A percentile compares a stretch with the other conserved stretches of the same genome.
Evolutionary conservation across 345 rosid species (phyloP).

Genomic region (Anastatica hierochuntica): DNA sequence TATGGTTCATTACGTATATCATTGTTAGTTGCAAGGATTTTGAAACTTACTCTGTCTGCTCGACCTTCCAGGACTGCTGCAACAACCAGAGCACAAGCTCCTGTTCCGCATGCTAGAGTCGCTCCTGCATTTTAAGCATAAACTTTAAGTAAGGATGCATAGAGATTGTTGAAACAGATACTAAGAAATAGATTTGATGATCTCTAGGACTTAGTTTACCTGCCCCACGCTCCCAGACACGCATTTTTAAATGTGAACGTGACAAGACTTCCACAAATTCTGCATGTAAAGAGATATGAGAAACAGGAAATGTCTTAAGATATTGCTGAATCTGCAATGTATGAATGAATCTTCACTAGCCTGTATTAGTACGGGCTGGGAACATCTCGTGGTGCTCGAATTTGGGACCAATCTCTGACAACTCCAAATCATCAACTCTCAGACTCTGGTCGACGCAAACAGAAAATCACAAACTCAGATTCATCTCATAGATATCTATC

Average conservation of each 20-base stretch:
- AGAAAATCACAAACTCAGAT: background rate
- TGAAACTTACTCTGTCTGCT: constrained; percentile 62
- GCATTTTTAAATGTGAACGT: constrained; percentile 81
- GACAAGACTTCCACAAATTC: constrained; percentile 90
- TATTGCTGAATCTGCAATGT: background rate
- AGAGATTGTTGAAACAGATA: background rate
- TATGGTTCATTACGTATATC: background rate
- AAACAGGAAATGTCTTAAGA: background rate
- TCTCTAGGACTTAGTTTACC: constrained; percentile 25
- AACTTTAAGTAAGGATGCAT: background rate
- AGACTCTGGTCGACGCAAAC: constrained; percentile 39
- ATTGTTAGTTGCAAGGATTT: background rate
- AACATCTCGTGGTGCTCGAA: constrained; percentile 84
- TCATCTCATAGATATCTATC: too few relatives aligned
- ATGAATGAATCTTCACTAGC: constrained; percentile 32
- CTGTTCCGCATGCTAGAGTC: constrained; percentile 98
- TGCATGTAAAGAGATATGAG: constrained; percentile 27
- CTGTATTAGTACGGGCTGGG: constrained; percentile 92
- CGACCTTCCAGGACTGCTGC: constrained; percentile 95
- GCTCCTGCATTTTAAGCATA: constrained; percentile 45
- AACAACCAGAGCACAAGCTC: constrained; percentile 95
- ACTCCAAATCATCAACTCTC: constrained; percentile 69
- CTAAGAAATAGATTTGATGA: too few relatives aligned
- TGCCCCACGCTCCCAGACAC: constrained; percentile 99
- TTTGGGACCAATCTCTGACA: constrained; percentile 78